Base-by-base conservation (phyloP, 768 basidiomycete species). In the Suillus weaverae region DNA sequence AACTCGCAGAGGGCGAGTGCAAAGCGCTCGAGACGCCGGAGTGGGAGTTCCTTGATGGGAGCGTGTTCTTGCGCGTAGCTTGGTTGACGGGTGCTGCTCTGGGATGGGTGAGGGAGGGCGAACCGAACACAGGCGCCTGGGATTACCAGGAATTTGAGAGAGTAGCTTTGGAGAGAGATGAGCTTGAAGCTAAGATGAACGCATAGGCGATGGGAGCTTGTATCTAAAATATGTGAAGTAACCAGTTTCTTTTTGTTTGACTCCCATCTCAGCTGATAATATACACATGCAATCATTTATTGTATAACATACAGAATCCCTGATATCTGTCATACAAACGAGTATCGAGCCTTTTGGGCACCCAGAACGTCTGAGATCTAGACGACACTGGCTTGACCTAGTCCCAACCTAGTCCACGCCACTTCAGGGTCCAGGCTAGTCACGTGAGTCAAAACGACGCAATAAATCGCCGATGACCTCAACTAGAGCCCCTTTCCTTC, bases 41-140 rank as follows among this genome's bases (percentile, higher is more conserved):
- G 16, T 88, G 83, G n/a, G 75, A 67, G 2, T 71, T 71, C 39
- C 68, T 85, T 13, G 89, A 91, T 71, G 89, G 89, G 10, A 84
- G 83, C 20, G 68, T 92, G 56, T 92, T 92, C 71, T 68, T 88
- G 43, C 78, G 88, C 53, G 77, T 78, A 0, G 89, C 87, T 5
- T 81, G 82, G 64, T 67, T 88, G 70, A 85, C 85, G 5, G 77
- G 80, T 30, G 77, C 81, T 62, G 74, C 80, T 9, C 69, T 80
- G 62, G 77, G 79, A 8, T 79, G 79, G 78, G 76, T 81, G 10
- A 72, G 76, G 18, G 80, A 83, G 61, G 82, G 81, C 0, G 77
- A 76, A 66, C 61, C 53, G 0, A 73, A 76, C 60, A 54, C 71
- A 30, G 68, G 63, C 0, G 62, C 66, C 6, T 76, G 75, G 75